Conservation (phyloP, 2,329 filamentous ascomycete species). For the Lecanicillium sp. region DNA sequence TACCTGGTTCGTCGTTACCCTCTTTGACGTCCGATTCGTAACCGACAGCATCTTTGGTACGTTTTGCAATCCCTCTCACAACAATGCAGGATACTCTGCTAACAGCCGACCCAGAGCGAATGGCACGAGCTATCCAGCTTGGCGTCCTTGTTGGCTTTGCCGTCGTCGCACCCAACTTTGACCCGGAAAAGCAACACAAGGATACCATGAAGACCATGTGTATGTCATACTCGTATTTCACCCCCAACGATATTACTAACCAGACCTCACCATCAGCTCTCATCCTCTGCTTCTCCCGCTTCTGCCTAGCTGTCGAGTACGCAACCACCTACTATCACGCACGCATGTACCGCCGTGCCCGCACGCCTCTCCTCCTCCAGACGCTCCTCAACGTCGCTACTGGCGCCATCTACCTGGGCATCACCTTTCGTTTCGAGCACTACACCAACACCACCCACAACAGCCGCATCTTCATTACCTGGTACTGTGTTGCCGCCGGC, state of each 20-base stretch:
- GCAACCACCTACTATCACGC: conserved; percentile 36
- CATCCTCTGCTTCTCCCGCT: conserved; percentile 43
- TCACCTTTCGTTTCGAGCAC: conserved; percentile 29
- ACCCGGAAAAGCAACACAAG: conserved; percentile 27
- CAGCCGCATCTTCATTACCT: conserved; percentile 28
- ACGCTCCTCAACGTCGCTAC: conserved; percentile 26
- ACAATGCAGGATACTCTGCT: not conserved
- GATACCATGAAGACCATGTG: conserved; percentile 33
- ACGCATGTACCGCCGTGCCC: conserved; percentile 29
- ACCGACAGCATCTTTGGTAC: conserved; percentile 53
- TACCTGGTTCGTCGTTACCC: conserved; percentile 57
- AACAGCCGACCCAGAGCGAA: conserved; percentile 30
- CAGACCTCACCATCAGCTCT: conserved; percentile 19
- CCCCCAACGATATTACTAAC: not conserved
- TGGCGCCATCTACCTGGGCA: conserved; percentile 31
- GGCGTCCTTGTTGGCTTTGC: conserved; percentile 59
- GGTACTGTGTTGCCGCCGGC: conserved; percentile 47
- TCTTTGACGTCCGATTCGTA: conserved; percentile 60
- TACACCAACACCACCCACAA: conserved; percentile 24
- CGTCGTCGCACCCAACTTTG: conserved; percentile 45
- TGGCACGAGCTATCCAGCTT: conserved; percentile 51
- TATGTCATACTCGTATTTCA: conserved; percentile 13
- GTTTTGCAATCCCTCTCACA: not conserved
- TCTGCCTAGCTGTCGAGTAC: conserved; percentile 48
- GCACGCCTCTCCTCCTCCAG: conserved; percentile 26